Percentiles rank a stretch among this genome's conserved stretches.
Conservation (phyloP, 768 basidiomycete genomes). For the Stropharia rugosoannulata region DNA sequence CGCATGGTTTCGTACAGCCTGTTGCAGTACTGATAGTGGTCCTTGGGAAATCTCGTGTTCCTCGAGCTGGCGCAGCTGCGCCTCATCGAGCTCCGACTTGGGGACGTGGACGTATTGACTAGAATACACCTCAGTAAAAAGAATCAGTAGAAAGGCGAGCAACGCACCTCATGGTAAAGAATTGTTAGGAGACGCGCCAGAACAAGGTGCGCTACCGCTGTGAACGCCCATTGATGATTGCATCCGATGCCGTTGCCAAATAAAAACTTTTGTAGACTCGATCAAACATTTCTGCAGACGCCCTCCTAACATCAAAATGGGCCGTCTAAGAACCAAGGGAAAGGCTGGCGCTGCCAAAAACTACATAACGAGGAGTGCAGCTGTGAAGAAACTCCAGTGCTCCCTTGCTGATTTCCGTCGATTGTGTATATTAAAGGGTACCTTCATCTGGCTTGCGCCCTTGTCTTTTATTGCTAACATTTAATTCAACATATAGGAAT, state of each 20-base stretch:
- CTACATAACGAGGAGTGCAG: constrained; percentile 86
- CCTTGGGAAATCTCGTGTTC: constrained; percentile 99
- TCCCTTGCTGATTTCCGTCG: constrained; percentile 96
- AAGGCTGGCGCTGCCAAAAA: constrained; percentile 91
- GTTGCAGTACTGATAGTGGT: constrained; percentile 94
- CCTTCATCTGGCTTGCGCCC: not conserved
- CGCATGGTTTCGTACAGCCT: constrained; percentile 95
- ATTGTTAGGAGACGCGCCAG: constrained; percentile 4
- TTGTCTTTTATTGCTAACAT: not conserved
- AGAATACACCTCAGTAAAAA: not conserved
- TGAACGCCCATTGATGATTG: constrained; percentile 24
- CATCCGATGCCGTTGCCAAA: constrained; percentile 23
- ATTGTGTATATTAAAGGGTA: constrained; percentile 96
- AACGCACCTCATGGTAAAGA: constrained; percentile 34
- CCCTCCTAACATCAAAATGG: constrained; percentile 40
- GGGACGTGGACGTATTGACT: constrained; percentile 98
- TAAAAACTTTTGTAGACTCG: constrained; percentile 27
- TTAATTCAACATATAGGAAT: constrained; percentile 60
- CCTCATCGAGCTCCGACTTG: constrained; percentile 96
- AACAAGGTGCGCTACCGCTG: not conserved
- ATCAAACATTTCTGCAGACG: not conserved
- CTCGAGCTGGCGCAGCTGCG: constrained; percentile 92
- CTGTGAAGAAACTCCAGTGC: constrained; percentile 94
- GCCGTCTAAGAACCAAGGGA: constrained; percentile 78
- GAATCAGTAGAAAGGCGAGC: constrained; percentile 6